These are phyloP conservation scores for Daldinia eschscholtzii DNA, from an alignment of 2,329 filamentous ascomycete genomes.

Conservation along the genomic window DNA sequence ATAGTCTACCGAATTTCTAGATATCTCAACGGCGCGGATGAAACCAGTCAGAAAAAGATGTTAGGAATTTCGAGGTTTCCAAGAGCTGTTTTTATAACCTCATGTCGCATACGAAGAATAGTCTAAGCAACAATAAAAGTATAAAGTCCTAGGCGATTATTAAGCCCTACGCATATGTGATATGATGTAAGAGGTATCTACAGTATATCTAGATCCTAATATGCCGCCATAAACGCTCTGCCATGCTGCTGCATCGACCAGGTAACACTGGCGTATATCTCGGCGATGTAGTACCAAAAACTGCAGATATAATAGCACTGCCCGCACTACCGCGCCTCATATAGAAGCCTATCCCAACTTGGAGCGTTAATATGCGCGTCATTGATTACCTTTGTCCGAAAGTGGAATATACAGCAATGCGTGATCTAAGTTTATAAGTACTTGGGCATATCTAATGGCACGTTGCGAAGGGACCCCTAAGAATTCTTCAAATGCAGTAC, in stretches of 20 bases:
- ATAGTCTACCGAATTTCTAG: neutral
- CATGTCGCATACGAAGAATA: neutral
- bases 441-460: neutral
- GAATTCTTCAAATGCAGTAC: too few species aligned
- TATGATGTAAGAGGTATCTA: constrained; percentile 1
- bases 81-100: neutral
- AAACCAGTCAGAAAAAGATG: neutral
- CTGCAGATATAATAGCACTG: neutral
- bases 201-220: neutral
- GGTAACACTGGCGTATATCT: neutral
- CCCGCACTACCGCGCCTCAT: constrained; percentile 1
- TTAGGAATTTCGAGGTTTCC: neutral
- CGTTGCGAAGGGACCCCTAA: neutral
- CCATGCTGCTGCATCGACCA: neutral
- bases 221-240: neutral
- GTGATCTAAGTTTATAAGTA: neutral
- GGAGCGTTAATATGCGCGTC: neutral
- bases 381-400: neutral
- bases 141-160: neutral
- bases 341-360: neutral
- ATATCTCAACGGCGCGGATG: neutral
- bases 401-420: neutral
- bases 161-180: neutral
- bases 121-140: neutral
- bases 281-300: neutral